phyloP scores from a whole-genome alignment of 495 filamentous ascomycete genomes.

The Hypoxylon fuscum region DNA sequence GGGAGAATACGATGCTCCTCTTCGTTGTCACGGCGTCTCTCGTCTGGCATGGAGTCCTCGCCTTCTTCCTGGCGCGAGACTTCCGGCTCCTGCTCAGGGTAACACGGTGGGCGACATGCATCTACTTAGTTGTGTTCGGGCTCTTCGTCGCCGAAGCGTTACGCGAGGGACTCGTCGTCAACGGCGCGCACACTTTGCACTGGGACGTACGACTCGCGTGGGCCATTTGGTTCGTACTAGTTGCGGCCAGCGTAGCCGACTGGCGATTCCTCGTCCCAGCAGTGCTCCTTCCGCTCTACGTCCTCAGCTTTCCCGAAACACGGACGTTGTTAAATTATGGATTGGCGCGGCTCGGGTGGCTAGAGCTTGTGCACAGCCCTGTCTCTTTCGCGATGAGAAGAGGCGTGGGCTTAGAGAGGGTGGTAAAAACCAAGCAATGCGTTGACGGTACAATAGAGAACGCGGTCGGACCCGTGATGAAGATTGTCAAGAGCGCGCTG shows the following conservation, averaged over 20 bases:
- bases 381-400: conserved; percentile 5
- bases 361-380: conserved; percentile 23
- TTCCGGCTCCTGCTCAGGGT: conserved; percentile 10
- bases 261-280: conserved; percentile 15
- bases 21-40: conserved; percentile 6
- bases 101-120: conserved; percentile 16
- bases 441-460: not conserved
- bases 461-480: not conserved
- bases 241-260: not conserved
- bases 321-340: conserved; percentile 23
- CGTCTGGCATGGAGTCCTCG: conserved; percentile 20
- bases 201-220: conserved; percentile 15
- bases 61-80: conserved; percentile 9
- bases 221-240: conserved; percentile 13
- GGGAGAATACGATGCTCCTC: conserved; percentile 13
- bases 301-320: conserved; percentile 14
- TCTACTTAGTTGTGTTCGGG: conserved; percentile 23
- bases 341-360: conserved; percentile 24
- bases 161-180: conserved; percentile 21
- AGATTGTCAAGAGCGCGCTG: not conserved
- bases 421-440: not conserved
- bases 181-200: conserved; percentile 5
- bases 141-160: conserved; percentile 12
- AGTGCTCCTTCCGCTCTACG: not conserved
- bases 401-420: not conserved